A percentile compares a stretch with the other conserved stretches of the same genome.
These are phyloP conservation scores for Didymella lethalis DNA, from an alignment of 2,329 filamentous ascomycete species.

Conservation along the genomic window DNA sequence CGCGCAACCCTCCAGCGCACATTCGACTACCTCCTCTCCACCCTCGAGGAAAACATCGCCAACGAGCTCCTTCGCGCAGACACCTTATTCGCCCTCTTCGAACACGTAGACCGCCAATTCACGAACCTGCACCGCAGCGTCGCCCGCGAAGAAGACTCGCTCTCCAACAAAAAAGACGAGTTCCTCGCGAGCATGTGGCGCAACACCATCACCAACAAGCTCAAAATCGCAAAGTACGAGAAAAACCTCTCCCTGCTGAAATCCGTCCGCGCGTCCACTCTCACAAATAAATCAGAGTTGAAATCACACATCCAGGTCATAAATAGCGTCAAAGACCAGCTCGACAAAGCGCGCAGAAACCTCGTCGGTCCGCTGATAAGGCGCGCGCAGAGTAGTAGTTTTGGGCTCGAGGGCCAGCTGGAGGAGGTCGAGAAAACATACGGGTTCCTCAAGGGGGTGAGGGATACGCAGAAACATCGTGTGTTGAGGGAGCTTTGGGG, in stretches of 20 bases:
- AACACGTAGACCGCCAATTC: conserved; percentile 89
- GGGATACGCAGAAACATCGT: conserved; percentile 82
- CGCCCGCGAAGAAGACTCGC: conserved; percentile 79
- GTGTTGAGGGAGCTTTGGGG: conserved; percentile 77
- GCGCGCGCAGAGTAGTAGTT: conserved; percentile 70
- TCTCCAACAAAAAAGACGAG: conserved; percentile 82
- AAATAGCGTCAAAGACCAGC: conserved; percentile 81
- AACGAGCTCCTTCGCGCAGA: conserved; percentile 83
- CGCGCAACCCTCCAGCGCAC: conserved; percentile 82
- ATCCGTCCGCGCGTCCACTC: conserved; percentile 81
- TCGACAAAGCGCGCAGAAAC: conserved; percentile 84
- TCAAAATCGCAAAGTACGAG: conserved; percentile 85
- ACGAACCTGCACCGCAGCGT: conserved; percentile 86
- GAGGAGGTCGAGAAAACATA: conserved; percentile 81
- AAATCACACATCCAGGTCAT: conserved; percentile 87
- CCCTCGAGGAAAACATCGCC: conserved; percentile 88
- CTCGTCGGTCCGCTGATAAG: conserved; percentile 84
- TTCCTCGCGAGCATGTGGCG: conserved; percentile 87
- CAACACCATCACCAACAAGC: conserved; percentile 78
- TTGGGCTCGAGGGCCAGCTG: conserved; percentile 86
- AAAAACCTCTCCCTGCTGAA: conserved; percentile 83
- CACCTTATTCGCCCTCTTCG: conserved; percentile 86
- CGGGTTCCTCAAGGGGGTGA: conserved; percentile 75
- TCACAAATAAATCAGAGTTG: conserved; percentile 85
- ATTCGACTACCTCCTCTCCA: conserved; percentile 84